Conservation (phyloP, 805 yeast genomes). For the Cyberlindnera mycetangii region DNA sequence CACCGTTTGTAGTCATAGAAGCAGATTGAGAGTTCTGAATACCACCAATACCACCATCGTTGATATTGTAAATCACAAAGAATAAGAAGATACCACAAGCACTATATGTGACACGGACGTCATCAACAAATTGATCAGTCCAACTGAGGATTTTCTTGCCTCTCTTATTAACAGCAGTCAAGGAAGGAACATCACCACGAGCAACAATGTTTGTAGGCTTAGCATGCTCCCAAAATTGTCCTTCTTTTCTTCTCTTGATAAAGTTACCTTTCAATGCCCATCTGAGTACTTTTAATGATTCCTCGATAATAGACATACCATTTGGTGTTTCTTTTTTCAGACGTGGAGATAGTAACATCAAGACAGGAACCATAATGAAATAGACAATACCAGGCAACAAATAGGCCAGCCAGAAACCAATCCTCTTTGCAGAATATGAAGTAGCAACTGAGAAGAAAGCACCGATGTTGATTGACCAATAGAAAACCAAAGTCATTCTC, state of each 20-base stretch:
- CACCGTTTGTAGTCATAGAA: constrained; percentile 67
- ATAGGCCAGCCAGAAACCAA: constrained; percentile 75
- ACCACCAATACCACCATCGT: constrained; percentile 60
- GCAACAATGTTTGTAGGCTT: constrained; percentile 55
- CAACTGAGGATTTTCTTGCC: constrained; percentile 39
- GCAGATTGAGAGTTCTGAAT: constrained; percentile 52
- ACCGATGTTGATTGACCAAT: constrained; percentile 74
- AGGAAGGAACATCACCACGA: constrained; percentile 29
- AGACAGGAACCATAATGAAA: constrained; percentile 47
- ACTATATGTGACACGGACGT: constrained; percentile 57
- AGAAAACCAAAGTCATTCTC: constrained; percentile 72
- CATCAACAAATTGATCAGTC: constrained; percentile 72
- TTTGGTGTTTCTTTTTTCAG: constrained; percentile 29
- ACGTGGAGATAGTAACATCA: constrained; percentile 32
- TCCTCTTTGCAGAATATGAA: constrained; percentile 62
- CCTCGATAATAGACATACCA: constrained; percentile 41
- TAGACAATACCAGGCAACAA: constrained; percentile 64
- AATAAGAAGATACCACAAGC: constrained; percentile 77
- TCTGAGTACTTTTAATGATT: constrained; percentile 38
- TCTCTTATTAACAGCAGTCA: constrained; percentile 20
- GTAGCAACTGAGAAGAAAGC: constrained; percentile 75
- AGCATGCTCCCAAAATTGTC: constrained; percentile 53
- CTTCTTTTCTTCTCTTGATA: constrained; percentile 37
- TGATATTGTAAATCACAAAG: constrained; percentile 74
- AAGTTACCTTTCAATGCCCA: constrained; percentile 43